Percentiles rank a stretch among this genome's conserved stretches.
phyloP scores from a whole-genome alignment of 371 early-diverging fungal species.

The Actinomucor elegans region DNA sequence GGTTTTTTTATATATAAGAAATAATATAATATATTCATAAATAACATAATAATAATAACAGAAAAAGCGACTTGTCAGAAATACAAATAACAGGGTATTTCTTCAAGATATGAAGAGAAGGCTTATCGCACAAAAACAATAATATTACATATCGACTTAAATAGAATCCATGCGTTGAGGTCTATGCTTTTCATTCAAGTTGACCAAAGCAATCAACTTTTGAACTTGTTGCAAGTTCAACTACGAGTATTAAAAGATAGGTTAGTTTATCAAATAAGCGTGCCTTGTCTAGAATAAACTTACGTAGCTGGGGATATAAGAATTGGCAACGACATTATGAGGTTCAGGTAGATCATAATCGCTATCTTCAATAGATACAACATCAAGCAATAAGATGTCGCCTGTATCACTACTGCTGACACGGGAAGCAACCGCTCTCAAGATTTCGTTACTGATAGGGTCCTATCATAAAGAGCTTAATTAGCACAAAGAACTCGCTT shows the following conservation, averaged over 20 bases:
- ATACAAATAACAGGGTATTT: too few relatives aligned
- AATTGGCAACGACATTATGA: slow-evolving; percentile 53
- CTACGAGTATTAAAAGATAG: background rate
- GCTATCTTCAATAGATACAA: slow-evolving; percentile 74
- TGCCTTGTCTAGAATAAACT: background rate
- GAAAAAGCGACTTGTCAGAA: background rate
- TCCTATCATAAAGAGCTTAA: slow-evolving; percentile 1
- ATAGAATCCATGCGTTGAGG: slow-evolving; percentile 31
- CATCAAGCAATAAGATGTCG: slow-evolving; percentile 86
- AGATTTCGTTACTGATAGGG: slow-evolving; percentile 64
- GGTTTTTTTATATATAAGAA: too few relatives aligned
- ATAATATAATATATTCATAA: too few relatives aligned
- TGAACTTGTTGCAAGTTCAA: slow-evolving; percentile 23
- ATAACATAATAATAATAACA: background rate
- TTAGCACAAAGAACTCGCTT: too few relatives aligned
- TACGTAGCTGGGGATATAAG: slow-evolving; percentile 53
- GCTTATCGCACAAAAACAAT: background rate
- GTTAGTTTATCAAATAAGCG: background rate
- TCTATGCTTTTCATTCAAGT: slow-evolving; percentile 13
- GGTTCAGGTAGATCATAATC: slow-evolving; percentile 64
- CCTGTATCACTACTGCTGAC: slow-evolving; percentile 83
- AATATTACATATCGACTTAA: slow-evolving; percentile 1
- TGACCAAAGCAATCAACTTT: slow-evolving; percentile 21
- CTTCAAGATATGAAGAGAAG: too few relatives aligned
- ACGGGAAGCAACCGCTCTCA: slow-evolving; percentile 86